Evolutionary conservation across 164 flowering plant genomes (phyloP), one percentile per base, ranked within the genome.

Genomic region (Protea cynaroides): DNA sequence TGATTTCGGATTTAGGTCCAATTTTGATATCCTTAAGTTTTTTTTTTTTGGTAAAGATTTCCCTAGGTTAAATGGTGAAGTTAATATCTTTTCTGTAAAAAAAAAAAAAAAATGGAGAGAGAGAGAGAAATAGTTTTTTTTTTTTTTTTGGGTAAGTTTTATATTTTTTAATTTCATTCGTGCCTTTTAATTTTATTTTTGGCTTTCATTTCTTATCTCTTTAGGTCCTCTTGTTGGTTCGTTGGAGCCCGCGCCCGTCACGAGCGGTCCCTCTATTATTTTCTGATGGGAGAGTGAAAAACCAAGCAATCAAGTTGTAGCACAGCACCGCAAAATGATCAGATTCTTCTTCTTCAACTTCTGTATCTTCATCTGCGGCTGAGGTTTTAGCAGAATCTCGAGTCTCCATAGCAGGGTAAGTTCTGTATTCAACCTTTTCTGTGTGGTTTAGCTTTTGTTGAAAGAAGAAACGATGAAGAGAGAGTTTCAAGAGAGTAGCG

Each of bases 201-300:
- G 21, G 52, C n/a, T 49, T 15, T 49, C 17, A 6, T n/a, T 23
- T 52, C 19, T 44, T 44, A 23, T 21, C 23, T 52, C 23, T 14
- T 59, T 24, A 15, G 40, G 21, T 29, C 25, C 17, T 47, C 13
- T 14, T 29, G 49, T 40, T 34, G 44, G 18, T 51, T 63, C 71
- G 24, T 72, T 47, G 71, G 65, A 63, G 40, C 18, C 24, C 67
- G 71, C 38, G 75, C 75, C 71, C 43, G 66, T 67, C 75, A 72
- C 75, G 71, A 67, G 71, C 8, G 57, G n/a, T n/a, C 4, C 51
- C 51, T 46, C 19, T 58, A 37, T 36, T 58, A 37, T 36, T 19
- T 37, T n/a, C 43, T 37, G 46, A 58, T 11, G 15, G 23, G 34
- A 29, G 1, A 47, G 38, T 5, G 21, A 0, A 18, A 47, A 22